Conservation (phyloP, 768 basidiomycete species). For the Termitomyces heimii region DNA sequence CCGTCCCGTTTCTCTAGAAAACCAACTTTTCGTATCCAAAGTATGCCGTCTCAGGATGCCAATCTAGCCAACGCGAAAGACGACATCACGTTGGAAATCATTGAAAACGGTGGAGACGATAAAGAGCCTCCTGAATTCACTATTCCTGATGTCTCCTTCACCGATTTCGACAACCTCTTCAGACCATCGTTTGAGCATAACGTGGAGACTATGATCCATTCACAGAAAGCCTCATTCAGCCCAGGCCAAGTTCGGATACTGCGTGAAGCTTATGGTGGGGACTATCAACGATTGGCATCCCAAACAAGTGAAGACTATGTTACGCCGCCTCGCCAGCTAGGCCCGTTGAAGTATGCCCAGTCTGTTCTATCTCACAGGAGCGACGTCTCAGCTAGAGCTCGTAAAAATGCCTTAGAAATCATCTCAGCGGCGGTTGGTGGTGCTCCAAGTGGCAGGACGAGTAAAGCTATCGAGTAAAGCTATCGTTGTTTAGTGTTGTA, state of each 20-base stretch:
- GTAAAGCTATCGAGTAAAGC: conserved; percentile 6
- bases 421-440: conserved; percentile 19
- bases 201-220: not conserved
- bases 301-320: conserved; percentile 19
- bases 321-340: conserved; percentile 23
- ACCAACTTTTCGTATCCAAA: not conserved
- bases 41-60: not conserved
- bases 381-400: conserved; percentile 32
- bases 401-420: conserved; percentile 33
- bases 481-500: conserved; percentile 6
- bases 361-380: conserved; percentile 36
- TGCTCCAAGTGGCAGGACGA: not conserved
- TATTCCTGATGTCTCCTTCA: conserved; percentile 18
- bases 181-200: conserved; percentile 3
- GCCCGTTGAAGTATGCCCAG: conserved; percentile 36
- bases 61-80: conserved; percentile 3
- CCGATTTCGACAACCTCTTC: conserved; percentile 20
- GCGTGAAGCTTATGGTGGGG: conserved; percentile 33
- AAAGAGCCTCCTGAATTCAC: conserved; percentile 12
- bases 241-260: conserved; percentile 5
- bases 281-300: conserved; percentile 44
- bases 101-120: conserved; percentile 17
- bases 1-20: not conserved
- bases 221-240: not conserved
- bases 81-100: conserved; percentile 16